Conservation (phyloP, 2,329 filamentous ascomycete species). For the Calonectria naviculata region DNA sequence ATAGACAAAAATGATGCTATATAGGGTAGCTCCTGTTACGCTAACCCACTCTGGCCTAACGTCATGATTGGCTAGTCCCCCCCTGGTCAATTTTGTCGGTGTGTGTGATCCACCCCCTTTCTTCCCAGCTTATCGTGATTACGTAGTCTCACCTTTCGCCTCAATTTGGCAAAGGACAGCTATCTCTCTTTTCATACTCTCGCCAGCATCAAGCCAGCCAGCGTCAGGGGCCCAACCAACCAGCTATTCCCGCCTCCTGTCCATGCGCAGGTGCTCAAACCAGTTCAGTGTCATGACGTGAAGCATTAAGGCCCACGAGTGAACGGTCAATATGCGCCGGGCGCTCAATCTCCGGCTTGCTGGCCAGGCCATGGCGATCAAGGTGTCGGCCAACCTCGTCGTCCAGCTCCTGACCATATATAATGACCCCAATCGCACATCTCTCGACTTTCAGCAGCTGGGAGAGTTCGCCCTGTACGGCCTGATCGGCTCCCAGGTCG, state of each 20-base stretch:
- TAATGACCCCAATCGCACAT: slow-evolving; percentile 27
- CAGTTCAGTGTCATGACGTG: slow-evolving; percentile 16
- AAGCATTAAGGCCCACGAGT: background rate
- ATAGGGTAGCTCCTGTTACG: background rate
- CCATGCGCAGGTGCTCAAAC: background rate
- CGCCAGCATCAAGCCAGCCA: background rate
- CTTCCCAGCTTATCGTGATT: slow-evolving; percentile 10
- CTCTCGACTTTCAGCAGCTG: slow-evolving; percentile 48
- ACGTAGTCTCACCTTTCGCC: slow-evolving; percentile 15
- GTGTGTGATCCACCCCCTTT: slow-evolving; percentile 15
- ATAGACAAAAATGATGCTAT: background rate
- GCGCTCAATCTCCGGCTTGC: slow-evolving; percentile 43
- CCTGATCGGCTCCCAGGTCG: slow-evolving; percentile 47
- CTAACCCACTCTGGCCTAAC: background rate
- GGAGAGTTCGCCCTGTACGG: slow-evolving; percentile 50
- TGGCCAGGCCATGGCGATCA: slow-evolving; percentile 42
- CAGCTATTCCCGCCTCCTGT: background rate
- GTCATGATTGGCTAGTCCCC: background rate
- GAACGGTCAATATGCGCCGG: slow-evolving; percentile 34
- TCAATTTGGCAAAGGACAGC: slow-evolving; percentile 20
- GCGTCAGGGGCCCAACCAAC: background rate
- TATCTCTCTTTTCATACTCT: slow-evolving; percentile 1
- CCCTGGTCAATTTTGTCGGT: background rate
- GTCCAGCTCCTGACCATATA: slow-evolving; percentile 40
- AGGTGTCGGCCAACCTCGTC: slow-evolving; percentile 46